Conservation (phyloP, 2,329 filamentous ascomycete species). For the Aspergillus alliaceus region DNA sequence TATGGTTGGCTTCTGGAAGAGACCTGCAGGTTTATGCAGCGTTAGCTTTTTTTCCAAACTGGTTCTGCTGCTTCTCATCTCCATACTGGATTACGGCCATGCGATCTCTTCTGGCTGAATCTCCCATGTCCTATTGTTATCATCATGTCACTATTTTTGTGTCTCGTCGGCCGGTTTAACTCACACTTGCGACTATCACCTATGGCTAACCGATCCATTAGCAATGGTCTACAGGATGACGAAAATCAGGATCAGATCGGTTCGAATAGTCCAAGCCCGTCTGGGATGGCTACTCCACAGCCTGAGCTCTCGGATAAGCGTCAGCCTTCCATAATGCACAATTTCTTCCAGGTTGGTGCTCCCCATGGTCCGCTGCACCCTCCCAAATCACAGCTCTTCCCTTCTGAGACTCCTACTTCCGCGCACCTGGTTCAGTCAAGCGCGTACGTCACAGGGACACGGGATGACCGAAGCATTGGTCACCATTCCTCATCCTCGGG, state of each 20-base stretch:
- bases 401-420: conserved; percentile 29
- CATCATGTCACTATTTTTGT: conserved; percentile 9
- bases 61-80: background rate
- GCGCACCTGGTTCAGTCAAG: conserved; percentile 25
- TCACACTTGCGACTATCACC: background rate
- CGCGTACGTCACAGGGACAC: conserved; percentile 22
- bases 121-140: background rate
- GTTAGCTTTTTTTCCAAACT: background rate
- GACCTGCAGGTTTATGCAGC: conserved; percentile 2
- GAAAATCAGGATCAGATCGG: conserved; percentile 53
- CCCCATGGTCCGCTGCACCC: conserved; percentile 65
- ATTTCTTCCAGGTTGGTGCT: conserved; percentile 99
- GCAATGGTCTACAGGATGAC: conserved; percentile 39
- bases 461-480: conserved; percentile 26
- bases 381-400: conserved; percentile 40
- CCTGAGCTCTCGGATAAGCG: conserved; percentile 94
- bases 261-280: conserved; percentile 78
- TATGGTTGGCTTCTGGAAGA: conserved; percentile 6
- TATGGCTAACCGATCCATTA: conserved; percentile 29
- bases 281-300: conserved; percentile 87
- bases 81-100: background rate
- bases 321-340: conserved; percentile 88
- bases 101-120: background rate
- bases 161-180: conserved; percentile 4
- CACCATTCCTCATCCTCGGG: conserved; percentile 36